Evolutionary conservation across 257 asterid genomes (phyloP), one percentile per base, ranked within the genome.

Genomic region (Buddleja alternifolia): DNA sequence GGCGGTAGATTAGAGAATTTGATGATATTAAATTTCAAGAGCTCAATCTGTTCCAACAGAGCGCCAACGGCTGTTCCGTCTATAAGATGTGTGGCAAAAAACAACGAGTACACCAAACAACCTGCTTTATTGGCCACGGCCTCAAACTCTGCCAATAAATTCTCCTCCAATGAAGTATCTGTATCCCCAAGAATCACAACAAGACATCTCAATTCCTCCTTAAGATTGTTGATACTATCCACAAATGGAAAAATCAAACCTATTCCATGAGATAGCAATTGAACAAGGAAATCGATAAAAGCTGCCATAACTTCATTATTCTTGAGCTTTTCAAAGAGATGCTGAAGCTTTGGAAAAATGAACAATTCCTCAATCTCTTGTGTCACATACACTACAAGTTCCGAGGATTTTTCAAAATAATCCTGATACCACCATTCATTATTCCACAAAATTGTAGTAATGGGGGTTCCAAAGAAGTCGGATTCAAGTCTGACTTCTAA

Each of bases 201-300:
- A 19, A 19, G 32, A 7, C 6, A 19, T 19, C 8, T 50, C 10
- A 50, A 25, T 9, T 42, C 10, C 21, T 63, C 56, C 24, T 42
- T 40, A 0, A 24, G 44, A 25, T 44, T 24, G 24, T 63, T 16
- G 12, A 63, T 24, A 45, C 42, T 42, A 63, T 39, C 44, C 25
- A 20, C 3, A 45, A n/a, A n/a, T 5, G n/a, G 29, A 45, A 44
- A 14, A 63, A 45, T 17, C 12, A 29, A 29, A 37, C 15, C 11
- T 37, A 12, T 45, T 6, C n/a, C 21, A 16, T 9, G 10, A n/a
- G 11, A 4, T 21, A 36, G 21, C 5, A 58, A 10, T 12, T 37
- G 70, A 16, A 51, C 8, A 17, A 63, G 71, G 48, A 50, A 67
- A 42, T 10, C 1, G 16, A 63, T 45, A 19, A 44, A 63, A 45